phyloP scores from a whole-genome alignment of 345 rosid species.

The Pugionium dolabratum region DNA sequence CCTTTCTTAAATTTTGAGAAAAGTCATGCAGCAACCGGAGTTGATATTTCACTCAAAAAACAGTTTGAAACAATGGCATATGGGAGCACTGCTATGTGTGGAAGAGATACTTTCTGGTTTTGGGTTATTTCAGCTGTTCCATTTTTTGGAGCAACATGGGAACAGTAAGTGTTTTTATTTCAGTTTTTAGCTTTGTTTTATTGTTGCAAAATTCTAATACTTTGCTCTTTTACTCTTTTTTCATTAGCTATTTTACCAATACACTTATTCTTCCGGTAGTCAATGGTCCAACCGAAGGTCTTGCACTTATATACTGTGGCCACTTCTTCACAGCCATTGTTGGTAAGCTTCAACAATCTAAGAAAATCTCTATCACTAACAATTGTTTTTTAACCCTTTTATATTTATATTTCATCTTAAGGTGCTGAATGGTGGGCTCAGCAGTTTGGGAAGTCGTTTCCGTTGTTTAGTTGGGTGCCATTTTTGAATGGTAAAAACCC shows the following conservation, averaged over 20 bases:
- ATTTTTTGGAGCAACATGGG: constrained; percentile 97
- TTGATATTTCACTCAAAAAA: constrained; percentile 11
- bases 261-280: constrained; percentile 89
- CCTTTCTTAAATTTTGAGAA: neutral
- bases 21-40: neutral
- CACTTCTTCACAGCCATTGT: constrained; percentile 84
- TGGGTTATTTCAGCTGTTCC: constrained; percentile 97
- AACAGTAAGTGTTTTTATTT: constrained; percentile 57
- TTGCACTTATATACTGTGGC: constrained; percentile 71
- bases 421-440: constrained; percentile 98
- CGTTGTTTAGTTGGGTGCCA: constrained; percentile 83
- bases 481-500: constrained; percentile 55
- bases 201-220: constrained; percentile 13
- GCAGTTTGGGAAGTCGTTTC: constrained; percentile 62
- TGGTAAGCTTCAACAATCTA: constrained; percentile 55
- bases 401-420: constrained; percentile 32
- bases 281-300: constrained; percentile 98
- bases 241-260: constrained; percentile 80
- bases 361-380: neutral
- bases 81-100: constrained; percentile 96
- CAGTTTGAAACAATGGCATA: constrained; percentile 90
- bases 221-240: constrained; percentile 18
- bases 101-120: constrained; percentile 85
- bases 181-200: neutral
- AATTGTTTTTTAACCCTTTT: neutral